Evolutionary conservation across 192 early-diverging fungal species (phyloP), one percentile per base, ranked within the genome.

Genomic region (Coemansia sp.): DNA sequence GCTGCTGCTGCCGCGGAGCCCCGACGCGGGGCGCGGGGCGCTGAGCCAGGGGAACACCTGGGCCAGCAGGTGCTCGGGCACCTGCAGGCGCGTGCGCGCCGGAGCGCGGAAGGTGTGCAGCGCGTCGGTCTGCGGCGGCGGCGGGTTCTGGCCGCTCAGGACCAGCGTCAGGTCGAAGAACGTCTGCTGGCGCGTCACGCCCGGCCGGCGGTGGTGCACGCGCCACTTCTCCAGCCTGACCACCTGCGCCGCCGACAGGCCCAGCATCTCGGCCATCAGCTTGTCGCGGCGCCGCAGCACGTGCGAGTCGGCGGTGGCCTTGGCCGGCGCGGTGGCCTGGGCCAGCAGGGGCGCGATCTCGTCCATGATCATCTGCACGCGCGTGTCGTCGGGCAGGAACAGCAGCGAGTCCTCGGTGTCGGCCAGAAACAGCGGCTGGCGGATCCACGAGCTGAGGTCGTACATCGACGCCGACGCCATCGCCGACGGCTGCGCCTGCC

Each of bases 101-200:
- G 78, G 73, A 9, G 73, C 63, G 55, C 78, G 73, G 59, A 81
- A 67, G 4, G 73, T 48, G 40, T 81, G 78, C 24, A 69, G 51
- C 20, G 31, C 45, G 33, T 67, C 63, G 28, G 63, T 40, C 42
- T 66, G 73, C 26, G 67, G 35, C 3, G 78, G 77, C 51, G 77
- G 77, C 50, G 77, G 77, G 33, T 61, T 69, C 40, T 81, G 78
- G 62, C 78, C 78, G 55, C 58, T 63, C 59, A 81, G 63, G 36
- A 81, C 73, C 37, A 81, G 66, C 28, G 78, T 72, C 63, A 81
- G 72, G 60, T 81, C 78, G 37, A 81, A 81, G 66, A 81, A 81
- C 50, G 78, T 81, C 59, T 81, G 78, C 63, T 75, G 73, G 33
- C 78, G 73, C 0, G 78, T 81, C 24, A 81, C 73, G 62, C 78